phyloP scores from a whole-genome alignment of 371 early-diverging fungal genomes.

The Zancudomyces culisetae region DNA sequence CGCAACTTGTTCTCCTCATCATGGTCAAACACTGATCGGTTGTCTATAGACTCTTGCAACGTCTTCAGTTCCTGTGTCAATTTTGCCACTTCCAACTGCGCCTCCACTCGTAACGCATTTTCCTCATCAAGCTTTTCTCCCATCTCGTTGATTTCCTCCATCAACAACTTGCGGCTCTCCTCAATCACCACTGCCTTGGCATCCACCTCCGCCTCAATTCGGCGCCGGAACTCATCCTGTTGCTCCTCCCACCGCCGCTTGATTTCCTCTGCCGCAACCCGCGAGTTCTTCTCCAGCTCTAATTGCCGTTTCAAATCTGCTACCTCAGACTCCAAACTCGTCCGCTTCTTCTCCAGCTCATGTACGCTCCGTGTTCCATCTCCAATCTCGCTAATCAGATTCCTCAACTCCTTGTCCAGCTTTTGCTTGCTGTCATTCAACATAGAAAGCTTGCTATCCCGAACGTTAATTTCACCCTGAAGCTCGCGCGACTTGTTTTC shows the following conservation, averaged over 20 bases:
- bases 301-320: constrained; percentile 35
- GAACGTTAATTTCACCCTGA: constrained; percentile 35
- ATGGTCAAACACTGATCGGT: constrained; percentile 9
- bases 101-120: constrained; percentile 38
- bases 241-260: constrained; percentile 40
- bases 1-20: constrained; percentile 42
- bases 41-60: constrained; percentile 35
- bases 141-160: constrained; percentile 52
- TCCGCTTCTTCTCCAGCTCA: constrained; percentile 46
- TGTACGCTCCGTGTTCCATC: constrained; percentile 54
- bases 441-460: constrained; percentile 25
- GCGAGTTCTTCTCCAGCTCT: constrained; percentile 35
- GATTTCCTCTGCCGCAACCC: constrained; percentile 39
- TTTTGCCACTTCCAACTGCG: constrained; percentile 43
- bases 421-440: constrained; percentile 41
- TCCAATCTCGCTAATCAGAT: constrained; percentile 57
- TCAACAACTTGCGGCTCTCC: constrained; percentile 45
- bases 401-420: constrained; percentile 46
- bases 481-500: constrained; percentile 37
- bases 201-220: constrained; percentile 38
- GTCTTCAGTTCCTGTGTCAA: constrained; percentile 39
- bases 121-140: constrained; percentile 54
- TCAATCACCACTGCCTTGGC: constrained; percentile 48
- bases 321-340: constrained; percentile 35
- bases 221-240: constrained; percentile 37